phyloP scores from a whole-genome alignment of 2,329 filamentous ascomycete species.

The Ophiostoma novo-ulmi region DNA sequence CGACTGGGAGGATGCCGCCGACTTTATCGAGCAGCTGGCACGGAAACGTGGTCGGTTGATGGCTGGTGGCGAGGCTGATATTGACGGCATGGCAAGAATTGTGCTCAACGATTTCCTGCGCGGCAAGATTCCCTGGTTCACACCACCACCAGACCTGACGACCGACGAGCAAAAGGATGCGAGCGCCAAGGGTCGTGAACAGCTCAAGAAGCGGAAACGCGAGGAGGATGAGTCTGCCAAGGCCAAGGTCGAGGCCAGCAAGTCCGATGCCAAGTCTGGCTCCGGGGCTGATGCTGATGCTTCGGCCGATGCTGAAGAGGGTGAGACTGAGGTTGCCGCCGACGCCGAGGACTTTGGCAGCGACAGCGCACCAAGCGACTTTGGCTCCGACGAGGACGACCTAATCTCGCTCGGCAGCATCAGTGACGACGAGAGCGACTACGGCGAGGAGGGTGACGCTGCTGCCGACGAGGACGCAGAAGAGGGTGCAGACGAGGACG shows the following conservation, averaged over 20 bases:
- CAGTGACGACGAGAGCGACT: constrained; percentile 27
- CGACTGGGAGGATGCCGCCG: constrained; percentile 68
- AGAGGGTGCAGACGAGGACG: constrained; percentile 13
- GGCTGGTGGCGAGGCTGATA: constrained; percentile 79
- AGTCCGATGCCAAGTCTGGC: constrained; percentile 42
- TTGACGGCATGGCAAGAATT: constrained; percentile 95
- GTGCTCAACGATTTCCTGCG: constrained; percentile 93
- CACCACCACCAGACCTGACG: constrained; percentile 62
- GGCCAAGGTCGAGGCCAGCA: constrained; percentile 45
- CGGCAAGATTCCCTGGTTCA: constrained; percentile 96
- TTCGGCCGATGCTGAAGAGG: constrained; percentile 40
- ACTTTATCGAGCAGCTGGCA: constrained; percentile 82
- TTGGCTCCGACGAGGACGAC: constrained; percentile 25
- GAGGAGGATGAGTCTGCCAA: constrained; percentile 41
- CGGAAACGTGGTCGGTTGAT: constrained; percentile 81
- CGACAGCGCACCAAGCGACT: constrained; percentile 36
- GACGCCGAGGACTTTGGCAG: constrained; percentile 47
- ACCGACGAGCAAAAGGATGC: constrained; percentile 45
- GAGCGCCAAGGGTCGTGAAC: constrained; percentile 68
- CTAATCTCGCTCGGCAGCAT: constrained; percentile 28
- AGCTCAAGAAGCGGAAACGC: constrained; percentile 71
- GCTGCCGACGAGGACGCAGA: constrained; percentile 17
- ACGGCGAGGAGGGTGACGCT: constrained; percentile 18
- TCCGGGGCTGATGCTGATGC: constrained; percentile 53
- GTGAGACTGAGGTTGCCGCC: constrained; percentile 60